Percentiles rank a stretch among this genome's conserved stretches.
phyloP scores from a whole-genome alignment of 805 yeast species.

The Barnettozyma wickerhamii region DNA sequence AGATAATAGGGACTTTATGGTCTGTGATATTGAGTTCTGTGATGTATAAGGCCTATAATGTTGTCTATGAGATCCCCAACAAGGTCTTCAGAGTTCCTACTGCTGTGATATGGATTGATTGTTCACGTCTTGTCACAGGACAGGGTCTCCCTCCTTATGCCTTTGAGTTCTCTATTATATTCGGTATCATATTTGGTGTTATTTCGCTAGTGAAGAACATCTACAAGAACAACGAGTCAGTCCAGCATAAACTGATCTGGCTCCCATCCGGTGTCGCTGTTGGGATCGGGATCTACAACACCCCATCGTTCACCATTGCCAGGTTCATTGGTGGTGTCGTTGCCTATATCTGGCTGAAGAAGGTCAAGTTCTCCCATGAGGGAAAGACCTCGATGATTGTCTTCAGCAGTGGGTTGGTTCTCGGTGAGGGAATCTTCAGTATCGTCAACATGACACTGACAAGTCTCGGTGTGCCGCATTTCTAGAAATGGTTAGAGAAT shows the following conservation, averaged over 20 bases:
- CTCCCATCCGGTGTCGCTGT: constrained; percentile 96
- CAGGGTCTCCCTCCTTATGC: constrained; percentile 84
- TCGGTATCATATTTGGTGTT: constrained; percentile 66
- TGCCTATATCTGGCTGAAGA: constrained; percentile 53
- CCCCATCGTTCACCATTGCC: constrained; percentile 91
- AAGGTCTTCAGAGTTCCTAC: constrained; percentile 84
- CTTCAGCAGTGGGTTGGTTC: constrained; percentile 83
- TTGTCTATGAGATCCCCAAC: constrained; percentile 83
- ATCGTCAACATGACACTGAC: constrained; percentile 77
- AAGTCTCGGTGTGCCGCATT: constrained; percentile 60
- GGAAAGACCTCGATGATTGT: constrained; percentile 75
- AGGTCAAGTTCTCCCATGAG: constrained; percentile 32
- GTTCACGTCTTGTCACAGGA: constrained; percentile 90
- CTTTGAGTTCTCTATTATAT: constrained; percentile 48
- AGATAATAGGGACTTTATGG: constrained; percentile 81
- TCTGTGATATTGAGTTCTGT: constrained; percentile 75
- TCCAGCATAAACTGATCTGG: constrained; percentile 43
- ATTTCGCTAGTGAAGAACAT: constrained; percentile 63
- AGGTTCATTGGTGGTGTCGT: constrained; percentile 84
- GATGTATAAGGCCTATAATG: constrained; percentile 78
- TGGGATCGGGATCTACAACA: constrained; percentile 92
- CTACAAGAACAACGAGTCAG: constrained; percentile 35
- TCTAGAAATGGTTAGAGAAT: constrained; percentile 13
- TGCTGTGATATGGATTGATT: constrained; percentile 94
- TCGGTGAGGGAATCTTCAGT: constrained; percentile 92